These are phyloP conservation scores for Fusarium sp. DNA, from an alignment of 2,329 filamentous ascomycete species.

Conservation along the genomic window DNA sequence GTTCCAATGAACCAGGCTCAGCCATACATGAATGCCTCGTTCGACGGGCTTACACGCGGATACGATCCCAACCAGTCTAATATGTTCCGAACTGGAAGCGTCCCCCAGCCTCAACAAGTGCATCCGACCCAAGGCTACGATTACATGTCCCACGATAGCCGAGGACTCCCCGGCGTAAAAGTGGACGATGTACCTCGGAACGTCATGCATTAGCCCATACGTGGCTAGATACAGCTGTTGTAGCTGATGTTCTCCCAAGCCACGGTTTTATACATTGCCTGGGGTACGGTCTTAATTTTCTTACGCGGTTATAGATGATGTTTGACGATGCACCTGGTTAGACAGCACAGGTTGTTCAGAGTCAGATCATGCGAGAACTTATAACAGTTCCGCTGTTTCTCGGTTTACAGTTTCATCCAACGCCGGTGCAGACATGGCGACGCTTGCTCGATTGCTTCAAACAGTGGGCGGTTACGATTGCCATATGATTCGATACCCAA, in stretches of 20 bases:
- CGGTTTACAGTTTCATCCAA: slow-evolving; percentile 19
- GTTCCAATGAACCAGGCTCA: slow-evolving; percentile 55
- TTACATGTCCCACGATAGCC: slow-evolving; percentile 55
- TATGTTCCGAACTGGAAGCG: slow-evolving; percentile 55
- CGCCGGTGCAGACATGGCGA: slow-evolving; percentile 11
- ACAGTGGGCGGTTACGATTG: slow-evolving; percentile 23
- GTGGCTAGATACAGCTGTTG: neutral
- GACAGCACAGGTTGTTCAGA: slow-evolving; percentile 51
- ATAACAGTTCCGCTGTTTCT: slow-evolving; percentile 27
- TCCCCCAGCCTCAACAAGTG: slow-evolving; percentile 50
- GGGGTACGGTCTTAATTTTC: slow-evolving; percentile 28
- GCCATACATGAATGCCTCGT: slow-evolving; percentile 54
- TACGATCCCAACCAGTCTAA: slow-evolving; percentile 53
- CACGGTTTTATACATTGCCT: slow-evolving; percentile 7
- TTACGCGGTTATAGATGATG: slow-evolving; percentile 42
- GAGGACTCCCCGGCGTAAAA: slow-evolving; percentile 52
- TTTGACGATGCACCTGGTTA: slow-evolving; percentile 48
- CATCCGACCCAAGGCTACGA: slow-evolving; percentile 54
- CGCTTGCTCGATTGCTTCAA: slow-evolving; percentile 28
- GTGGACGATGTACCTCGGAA: slow-evolving; percentile 52
- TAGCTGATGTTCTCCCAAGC: slow-evolving; percentile 10
- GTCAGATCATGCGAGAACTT: slow-evolving; percentile 21
- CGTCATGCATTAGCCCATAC: slow-evolving; percentile 47
- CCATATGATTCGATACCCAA: slow-evolving; percentile 42
- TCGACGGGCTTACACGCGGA: slow-evolving; percentile 55